Conservation (phyloP, 768 basidiomycete species). For the Boletus rufocinnamomeus region DNA sequence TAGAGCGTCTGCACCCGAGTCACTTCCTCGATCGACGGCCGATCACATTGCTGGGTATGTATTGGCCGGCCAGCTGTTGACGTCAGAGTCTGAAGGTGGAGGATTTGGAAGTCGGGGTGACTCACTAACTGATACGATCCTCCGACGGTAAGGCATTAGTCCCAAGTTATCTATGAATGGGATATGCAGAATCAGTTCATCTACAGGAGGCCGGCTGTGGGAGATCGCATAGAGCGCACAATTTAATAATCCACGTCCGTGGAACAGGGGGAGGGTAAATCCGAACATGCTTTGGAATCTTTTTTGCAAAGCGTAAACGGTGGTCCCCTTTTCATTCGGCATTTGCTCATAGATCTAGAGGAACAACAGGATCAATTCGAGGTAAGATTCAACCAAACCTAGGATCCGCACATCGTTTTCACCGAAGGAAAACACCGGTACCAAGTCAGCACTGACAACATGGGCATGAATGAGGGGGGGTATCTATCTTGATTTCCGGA, state of each 20-base stretch:
- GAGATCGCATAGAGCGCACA: conserved; percentile 56
- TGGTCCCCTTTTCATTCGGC: conserved; percentile 92
- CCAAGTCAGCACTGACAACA: conserved; percentile 79
- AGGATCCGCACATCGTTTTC: conserved; percentile 84
- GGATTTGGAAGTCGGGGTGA: conserved; percentile 28
- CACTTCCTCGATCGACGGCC: conserved; percentile 81
- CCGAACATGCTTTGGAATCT: conserved; percentile 92
- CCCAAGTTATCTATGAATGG: conserved; percentile 79
- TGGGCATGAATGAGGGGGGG: conserved; percentile 6
- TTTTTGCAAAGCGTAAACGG: conserved; percentile 82
- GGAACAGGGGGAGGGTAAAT: conserved; percentile 96
- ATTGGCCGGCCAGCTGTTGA: conserved; percentile 85
- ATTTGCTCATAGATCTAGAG: conserved; percentile 92
- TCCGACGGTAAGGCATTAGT: conserved; percentile 91
- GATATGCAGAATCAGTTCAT: not conserved
- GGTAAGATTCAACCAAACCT: not conserved
- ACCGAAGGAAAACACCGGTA: conserved; percentile 97
- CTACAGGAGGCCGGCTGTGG: not conserved
- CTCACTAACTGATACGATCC: conserved; percentile 96
- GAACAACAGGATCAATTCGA: conserved; percentile 1
- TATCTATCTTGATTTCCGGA: not conserved
- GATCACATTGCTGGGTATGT: conserved; percentile 69
- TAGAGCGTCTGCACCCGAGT: conserved; percentile 79
- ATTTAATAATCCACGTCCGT: conserved; percentile 92
- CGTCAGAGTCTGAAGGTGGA: not conserved